phyloP scores from a whole-genome alignment of 2,329 filamentous ascomycete genomes.

The Aureobasidium namibiae region DNA sequence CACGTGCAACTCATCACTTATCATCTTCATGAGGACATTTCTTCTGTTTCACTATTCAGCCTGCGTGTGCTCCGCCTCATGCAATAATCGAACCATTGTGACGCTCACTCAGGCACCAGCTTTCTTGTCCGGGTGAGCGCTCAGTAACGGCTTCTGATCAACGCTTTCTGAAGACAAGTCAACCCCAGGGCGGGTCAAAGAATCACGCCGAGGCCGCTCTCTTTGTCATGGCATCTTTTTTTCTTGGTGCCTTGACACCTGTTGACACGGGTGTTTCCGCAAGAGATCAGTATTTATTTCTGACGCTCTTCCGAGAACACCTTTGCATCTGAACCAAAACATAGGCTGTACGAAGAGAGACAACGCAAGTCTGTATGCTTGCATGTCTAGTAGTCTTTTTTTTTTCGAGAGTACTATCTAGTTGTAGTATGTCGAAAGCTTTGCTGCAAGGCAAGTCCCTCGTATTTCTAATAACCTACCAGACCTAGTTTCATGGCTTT shows the following conservation, averaged over 20 bases:
- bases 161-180: background rate
- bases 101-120: background rate
- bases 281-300: background rate
- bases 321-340: background rate
- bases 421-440: background rate
- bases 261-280: background rate
- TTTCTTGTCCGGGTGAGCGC: background rate
- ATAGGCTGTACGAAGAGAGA: background rate
- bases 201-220: background rate
- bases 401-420: too few relatives aligned
- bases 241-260: background rate
- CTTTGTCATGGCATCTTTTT: background rate
- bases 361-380: background rate
- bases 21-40: background rate
- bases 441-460: background rate
- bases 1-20: background rate
- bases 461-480: constrained; percentile 1
- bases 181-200: background rate
- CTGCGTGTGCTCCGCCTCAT: background rate
- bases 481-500: constrained; percentile 1
- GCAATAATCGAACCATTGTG: background rate
- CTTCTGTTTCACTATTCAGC: background rate
- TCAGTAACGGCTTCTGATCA: too few relatives aligned
- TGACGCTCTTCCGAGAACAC: too few relatives aligned
- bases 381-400: too few relatives aligned